Percentiles rank a stretch among this genome's conserved stretches.
Evolutionary conservation across 106 monocot species (phyloP).

Genomic region (Chionographis japonica): DNA sequence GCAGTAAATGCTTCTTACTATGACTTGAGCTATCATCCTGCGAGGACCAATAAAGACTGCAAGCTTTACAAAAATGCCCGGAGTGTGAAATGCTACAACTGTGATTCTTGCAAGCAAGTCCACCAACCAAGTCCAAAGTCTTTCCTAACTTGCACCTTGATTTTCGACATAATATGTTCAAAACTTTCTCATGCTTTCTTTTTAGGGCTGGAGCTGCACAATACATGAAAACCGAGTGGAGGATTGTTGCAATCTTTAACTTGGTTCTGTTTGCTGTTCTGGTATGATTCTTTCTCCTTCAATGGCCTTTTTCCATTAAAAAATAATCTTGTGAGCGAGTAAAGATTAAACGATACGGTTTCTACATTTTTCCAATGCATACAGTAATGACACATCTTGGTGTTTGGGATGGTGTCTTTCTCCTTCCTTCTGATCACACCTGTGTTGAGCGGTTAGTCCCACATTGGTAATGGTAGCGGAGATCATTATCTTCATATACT

Average conservation of each 20-base stretch:
- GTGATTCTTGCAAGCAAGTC: slow-evolving; percentile 97
- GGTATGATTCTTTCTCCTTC: slow-evolving; percentile 30
- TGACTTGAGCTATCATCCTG: slow-evolving; percentile 94
- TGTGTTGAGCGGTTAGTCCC: too few relatives aligned
- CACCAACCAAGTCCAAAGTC: background rate
- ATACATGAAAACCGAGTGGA: slow-evolving; percentile 88
- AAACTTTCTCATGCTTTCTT: background rate
- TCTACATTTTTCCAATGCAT: too few relatives aligned
- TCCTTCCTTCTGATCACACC: too few relatives aligned
- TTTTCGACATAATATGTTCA: background rate
- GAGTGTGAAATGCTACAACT: slow-evolving; percentile 71
- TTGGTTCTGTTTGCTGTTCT: slow-evolving; percentile 72
- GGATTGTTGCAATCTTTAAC: slow-evolving; percentile 90
- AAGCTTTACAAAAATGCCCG: slow-evolving; percentile 79
- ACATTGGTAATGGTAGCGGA: too few relatives aligned
- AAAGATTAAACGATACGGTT: too few relatives aligned
- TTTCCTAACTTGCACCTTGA: background rate
- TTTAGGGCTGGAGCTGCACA: slow-evolving; percentile 95
- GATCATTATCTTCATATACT: too few relatives aligned
- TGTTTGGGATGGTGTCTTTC: too few relatives aligned
- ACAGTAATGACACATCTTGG: too few relatives aligned
- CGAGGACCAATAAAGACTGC: slow-evolving; percentile 79
- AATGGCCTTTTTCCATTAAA: too few relatives aligned
- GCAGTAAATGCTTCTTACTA: slow-evolving; percentile 84
- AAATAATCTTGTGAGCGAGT: background rate